A percentile compares a stretch with the other conserved stretches of the same genome.
These are phyloP conservation scores for Pyronema omphalodes DNA, from an alignment of 495 filamentous ascomycete species.

Conservation along the genomic window DNA sequence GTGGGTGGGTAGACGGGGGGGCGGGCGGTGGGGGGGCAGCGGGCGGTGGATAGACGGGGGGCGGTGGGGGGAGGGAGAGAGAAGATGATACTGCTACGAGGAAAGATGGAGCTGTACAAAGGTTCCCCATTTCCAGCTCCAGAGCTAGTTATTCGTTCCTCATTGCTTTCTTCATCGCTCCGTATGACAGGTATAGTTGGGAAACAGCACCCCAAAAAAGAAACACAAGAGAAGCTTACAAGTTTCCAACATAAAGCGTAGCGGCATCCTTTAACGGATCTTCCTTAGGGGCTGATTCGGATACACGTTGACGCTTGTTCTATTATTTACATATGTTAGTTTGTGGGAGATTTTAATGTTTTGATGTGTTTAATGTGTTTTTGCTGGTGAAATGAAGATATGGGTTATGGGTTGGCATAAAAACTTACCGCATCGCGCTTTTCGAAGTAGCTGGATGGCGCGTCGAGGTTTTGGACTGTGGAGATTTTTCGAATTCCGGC, in stretches of 20 bases:
- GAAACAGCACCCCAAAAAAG: not conserved
- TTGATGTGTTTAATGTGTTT: too few relatives aligned
- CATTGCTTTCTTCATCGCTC: too few relatives aligned
- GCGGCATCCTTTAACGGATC: slow-evolving; percentile 72
- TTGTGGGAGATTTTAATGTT: too few relatives aligned
- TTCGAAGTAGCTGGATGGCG: slow-evolving; percentile 49
- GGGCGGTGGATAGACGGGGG: not conserved
- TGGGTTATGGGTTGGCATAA: too few relatives aligned
- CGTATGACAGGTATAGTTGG: not conserved
- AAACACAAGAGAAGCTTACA: slow-evolving; percentile 52
- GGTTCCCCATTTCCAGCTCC: too few relatives aligned
- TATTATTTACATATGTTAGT: too few relatives aligned
- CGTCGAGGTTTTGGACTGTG: slow-evolving; percentile 55
- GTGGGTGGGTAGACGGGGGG: not conserved
- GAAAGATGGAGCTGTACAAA: not conserved
- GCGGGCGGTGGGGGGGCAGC: not conserved
- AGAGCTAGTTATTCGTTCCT: too few relatives aligned
- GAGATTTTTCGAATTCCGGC: slow-evolving; percentile 17
- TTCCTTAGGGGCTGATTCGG: slow-evolving; percentile 24
- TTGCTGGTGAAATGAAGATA: too few relatives aligned
- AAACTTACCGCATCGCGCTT: slow-evolving; percentile 10
- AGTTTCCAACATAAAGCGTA: slow-evolving; percentile 92
- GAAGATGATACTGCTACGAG: too few relatives aligned
- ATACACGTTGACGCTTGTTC: slow-evolving; percentile 11
- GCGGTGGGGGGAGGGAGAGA: too few relatives aligned